phyloP scores from a whole-genome alignment of 768 basidiomycete genomes.

The Hericium coralloides region DNA sequence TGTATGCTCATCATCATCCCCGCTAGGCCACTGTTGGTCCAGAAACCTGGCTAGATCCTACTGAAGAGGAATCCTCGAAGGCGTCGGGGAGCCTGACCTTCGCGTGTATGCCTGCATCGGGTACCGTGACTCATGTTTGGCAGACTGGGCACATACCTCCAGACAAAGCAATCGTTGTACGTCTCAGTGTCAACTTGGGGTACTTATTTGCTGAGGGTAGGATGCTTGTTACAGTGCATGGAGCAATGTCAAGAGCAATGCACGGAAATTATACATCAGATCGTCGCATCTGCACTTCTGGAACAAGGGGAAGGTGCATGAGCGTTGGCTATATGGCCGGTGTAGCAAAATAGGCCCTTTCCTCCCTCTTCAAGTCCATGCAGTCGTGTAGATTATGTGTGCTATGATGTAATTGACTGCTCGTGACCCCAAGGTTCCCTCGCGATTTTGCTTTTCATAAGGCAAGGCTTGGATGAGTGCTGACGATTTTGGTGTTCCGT shows the following conservation, averaged over 20 bases:
- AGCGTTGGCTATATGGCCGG: no score
- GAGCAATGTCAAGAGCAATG: conserved; percentile 62
- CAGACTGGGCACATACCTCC: conserved; percentile 63
- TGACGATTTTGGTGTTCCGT: no score
- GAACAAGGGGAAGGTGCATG: conserved; percentile 20
- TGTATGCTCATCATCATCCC: conserved; percentile 6
- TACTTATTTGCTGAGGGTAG: no score
- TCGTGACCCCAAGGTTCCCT: no score
- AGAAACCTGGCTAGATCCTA: conserved; percentile 76
- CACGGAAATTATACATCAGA: conserved; percentile 57
- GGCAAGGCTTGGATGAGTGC: no score
- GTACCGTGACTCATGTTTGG: conserved; percentile 78
- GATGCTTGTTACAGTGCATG: conserved; percentile 42
- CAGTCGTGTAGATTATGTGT: no score
- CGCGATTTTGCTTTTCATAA: no score
- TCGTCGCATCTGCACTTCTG: conserved; percentile 63
- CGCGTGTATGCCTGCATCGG: conserved; percentile 83
- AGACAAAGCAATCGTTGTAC: conserved; percentile 45
- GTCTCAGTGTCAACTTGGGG: conserved; percentile 3
- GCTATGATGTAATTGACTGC: no score
- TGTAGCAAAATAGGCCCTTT: no score
- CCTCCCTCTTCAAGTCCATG: no score
- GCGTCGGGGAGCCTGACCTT: conserved; percentile 66
- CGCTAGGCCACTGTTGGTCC: conserved; percentile 45
- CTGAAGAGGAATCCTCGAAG: conserved; percentile 48